Evolutionary conservation across 441 rosid genomes (phyloP).

Genomic region (Omphalea diandra): DNA sequence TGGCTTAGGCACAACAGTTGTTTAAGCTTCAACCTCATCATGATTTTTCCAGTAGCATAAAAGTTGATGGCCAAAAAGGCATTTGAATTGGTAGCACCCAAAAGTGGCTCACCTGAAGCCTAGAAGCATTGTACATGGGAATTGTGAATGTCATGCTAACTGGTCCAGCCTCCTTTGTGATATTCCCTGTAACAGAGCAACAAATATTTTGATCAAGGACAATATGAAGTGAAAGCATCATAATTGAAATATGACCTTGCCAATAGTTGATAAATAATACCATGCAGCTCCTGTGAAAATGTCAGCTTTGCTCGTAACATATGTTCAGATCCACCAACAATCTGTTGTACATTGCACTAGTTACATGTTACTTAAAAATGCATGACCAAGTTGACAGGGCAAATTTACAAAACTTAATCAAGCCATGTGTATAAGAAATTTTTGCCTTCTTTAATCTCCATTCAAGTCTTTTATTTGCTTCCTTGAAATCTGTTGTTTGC

Average conservation of each 20-base stretch:
- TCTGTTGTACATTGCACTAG: conserved; percentile 43
- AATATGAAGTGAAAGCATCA: neutral
- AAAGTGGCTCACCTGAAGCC: conserved; percentile 68
- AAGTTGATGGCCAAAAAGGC: neutral
- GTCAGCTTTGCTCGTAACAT: conserved; percentile 93
- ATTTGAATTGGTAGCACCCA: neutral
- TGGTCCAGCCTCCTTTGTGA: conserved; percentile 93
- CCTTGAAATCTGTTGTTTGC: conserved; percentile 92
- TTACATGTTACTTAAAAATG: conserved; percentile 14
- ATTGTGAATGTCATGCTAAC: conserved; percentile 97
- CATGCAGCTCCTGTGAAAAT: conserved; percentile 85
- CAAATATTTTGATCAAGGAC: neutral
- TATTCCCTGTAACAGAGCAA: conserved; percentile 63
- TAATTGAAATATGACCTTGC: neutral
- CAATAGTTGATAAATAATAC: conserved; percentile 32
- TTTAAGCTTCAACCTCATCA: neutral
- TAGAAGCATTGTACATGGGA: conserved; percentile 94
- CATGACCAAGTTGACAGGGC: conserved; percentile 11
- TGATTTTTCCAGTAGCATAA: neutral
- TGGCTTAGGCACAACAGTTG: neutral
- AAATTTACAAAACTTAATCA: neutral
- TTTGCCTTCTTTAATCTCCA: conserved; percentile 90
- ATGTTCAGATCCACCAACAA: conserved; percentile 92
- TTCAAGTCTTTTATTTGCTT: conserved; percentile 80
- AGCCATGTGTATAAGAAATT: conserved; percentile 17